Base-by-base conservation (phyloP, 1,139 yeast species). In the Wickerhamomyces sp. region DNA sequence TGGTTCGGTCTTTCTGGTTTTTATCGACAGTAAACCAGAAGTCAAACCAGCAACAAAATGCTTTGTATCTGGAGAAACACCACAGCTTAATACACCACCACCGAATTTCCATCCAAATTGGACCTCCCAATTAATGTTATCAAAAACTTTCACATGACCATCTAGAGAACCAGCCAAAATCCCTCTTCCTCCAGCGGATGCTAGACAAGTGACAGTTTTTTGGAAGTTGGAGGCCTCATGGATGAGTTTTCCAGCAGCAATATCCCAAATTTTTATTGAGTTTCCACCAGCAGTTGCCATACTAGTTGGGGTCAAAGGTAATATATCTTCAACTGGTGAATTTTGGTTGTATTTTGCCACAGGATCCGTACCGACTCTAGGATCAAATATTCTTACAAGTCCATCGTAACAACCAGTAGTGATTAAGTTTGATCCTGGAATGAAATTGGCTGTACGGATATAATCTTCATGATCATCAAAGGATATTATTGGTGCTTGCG, bases 91-190 rank as follows among this genome's bases (percentile, higher is more conserved):
- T 0, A 92, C 96, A 31, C 95, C 95, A 14, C 94, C 89, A 30
- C 96, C 96, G 57, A 85, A 90, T 62, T 90, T 92, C 97, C 97
- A 92, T 32, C 97, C 97, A 61, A 89, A 92, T 59, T 84, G 86
- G 47, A 90, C 96, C 45, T 84, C 85, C 90, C 95, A 92, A 46
- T 76, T 68, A 28, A 78, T 67, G 27, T 87, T 78, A 62, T 90
- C 97, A 60, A 92, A 87, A 35, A 90, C 89, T 63, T 92, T 92
- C 43, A 92, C 96, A 61, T 92, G 98, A 15, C 98, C 98, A 63
- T 92, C 98, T 44, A 92, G 70, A 0, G 97, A 90, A 18, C 97
- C 97, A 8, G 95, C 97, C 37, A 92, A 64, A 38, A 92, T 68
- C 10, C 96, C 95, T 37, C 81, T 72, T 47, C 60, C 72, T 19